Evolutionary conservation across 2,329 filamentous ascomycete species (phyloP).

Genomic region (Calonectria leucothoes): DNA sequence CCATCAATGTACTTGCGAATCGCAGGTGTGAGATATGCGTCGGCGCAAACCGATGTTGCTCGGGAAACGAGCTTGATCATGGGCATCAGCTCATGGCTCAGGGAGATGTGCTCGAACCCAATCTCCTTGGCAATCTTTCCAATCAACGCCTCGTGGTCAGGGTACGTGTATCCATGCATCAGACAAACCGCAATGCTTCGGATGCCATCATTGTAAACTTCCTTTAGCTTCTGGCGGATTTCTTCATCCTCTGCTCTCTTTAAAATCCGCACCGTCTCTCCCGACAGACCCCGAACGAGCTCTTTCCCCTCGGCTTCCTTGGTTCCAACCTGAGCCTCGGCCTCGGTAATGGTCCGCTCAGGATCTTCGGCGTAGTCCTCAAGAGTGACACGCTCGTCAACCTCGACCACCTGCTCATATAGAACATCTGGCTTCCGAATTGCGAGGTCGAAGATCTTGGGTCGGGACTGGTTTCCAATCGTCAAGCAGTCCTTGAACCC

Average conservation of each 20-base stretch:
- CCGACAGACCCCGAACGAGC: constrained; percentile 75
- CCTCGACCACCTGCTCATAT: constrained; percentile 87
- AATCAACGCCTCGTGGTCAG: constrained; percentile 83
- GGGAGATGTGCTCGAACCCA: constrained; percentile 79
- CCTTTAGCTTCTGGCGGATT: constrained; percentile 69
- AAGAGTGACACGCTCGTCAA: constrained; percentile 90
- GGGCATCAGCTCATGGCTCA: constrained; percentile 54
- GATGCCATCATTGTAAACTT: constrained; percentile 74
- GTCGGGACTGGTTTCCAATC: constrained; percentile 91
- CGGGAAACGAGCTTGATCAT: constrained; percentile 59
- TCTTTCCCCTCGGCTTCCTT: constrained; percentile 62
- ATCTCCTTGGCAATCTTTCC: constrained; percentile 82
- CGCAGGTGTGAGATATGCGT: constrained; percentile 58
- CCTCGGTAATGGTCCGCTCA: constrained; percentile 65
- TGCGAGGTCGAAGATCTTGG: constrained; percentile 90
- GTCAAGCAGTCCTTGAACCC: constrained; percentile 89
- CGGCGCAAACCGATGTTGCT: constrained; percentile 56
- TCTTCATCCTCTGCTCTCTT: constrained; percentile 66
- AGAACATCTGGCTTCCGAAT: constrained; percentile 89
- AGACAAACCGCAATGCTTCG: constrained; percentile 88
- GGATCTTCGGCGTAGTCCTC: constrained; percentile 95
- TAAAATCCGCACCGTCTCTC: constrained; percentile 77
- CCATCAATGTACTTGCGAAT: constrained; percentile 69
- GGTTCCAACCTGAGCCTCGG: constrained; percentile 64
- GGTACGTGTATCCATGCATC: constrained; percentile 94